Evolutionary conservation across 257 asterid species (phyloP).

Genomic region (Solanum clarkiae): DNA sequence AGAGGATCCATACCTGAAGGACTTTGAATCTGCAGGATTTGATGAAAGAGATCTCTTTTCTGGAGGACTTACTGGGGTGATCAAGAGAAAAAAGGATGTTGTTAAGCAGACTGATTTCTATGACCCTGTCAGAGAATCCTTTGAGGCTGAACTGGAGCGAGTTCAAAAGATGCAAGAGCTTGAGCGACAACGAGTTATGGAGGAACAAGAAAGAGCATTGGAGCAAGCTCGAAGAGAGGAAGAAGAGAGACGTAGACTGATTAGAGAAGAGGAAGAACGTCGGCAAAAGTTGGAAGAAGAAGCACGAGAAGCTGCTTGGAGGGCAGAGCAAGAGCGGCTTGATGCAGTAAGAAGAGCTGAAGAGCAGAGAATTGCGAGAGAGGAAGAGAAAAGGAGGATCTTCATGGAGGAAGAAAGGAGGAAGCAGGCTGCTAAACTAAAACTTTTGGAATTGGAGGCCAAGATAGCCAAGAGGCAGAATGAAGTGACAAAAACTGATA

Average conservation of each 20-base stretch:
- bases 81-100: constrained; percentile 77
- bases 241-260: constrained; percentile 68
- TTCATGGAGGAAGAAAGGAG: constrained; percentile 88
- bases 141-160: constrained; percentile 96
- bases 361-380: constrained; percentile 71
- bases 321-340: constrained; percentile 75
- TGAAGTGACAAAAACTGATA: constrained; percentile 29
- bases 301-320: constrained; percentile 88
- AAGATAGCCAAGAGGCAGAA: constrained; percentile 73
- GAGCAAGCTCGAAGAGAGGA: constrained; percentile 78
- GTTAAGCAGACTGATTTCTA: constrained; percentile 53
- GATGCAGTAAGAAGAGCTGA: constrained; percentile 72
- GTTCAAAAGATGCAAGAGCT: constrained; percentile 96
- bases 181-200: constrained; percentile 65
- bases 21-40: constrained; percentile 36
- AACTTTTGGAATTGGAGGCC: constrained; percentile 84
- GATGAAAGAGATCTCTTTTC: constrained; percentile 74
- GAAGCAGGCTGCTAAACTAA: constrained; percentile 85
- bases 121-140: constrained; percentile 91
- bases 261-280: constrained; percentile 78
- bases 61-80: constrained; percentile 61
- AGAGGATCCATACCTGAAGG: constrained; percentile 49
- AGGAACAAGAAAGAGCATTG: constrained; percentile 87
- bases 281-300: constrained; percentile 63
- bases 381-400: constrained; percentile 68